Conservation (phyloP, 2,329 filamentous ascomycete genomes). For the Pseudogymnoascus sp. region DNA sequence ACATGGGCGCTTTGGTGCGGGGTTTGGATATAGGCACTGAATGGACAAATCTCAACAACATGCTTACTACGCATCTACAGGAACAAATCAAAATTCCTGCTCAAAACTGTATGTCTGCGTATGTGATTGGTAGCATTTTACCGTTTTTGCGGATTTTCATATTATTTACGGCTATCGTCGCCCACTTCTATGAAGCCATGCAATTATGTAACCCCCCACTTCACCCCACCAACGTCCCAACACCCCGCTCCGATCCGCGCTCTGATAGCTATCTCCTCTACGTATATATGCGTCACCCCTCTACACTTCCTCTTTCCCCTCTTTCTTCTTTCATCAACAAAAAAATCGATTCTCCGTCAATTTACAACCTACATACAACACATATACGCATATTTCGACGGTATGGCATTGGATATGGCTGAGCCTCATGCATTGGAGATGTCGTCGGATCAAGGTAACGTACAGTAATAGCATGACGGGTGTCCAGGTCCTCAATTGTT, state of each 20-base stretch:
- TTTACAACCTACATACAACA: not conserved
- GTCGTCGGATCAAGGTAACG: conserved; percentile 36
- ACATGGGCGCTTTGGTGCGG: not conserved
- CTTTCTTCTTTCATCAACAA: not conserved
- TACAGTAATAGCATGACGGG: conserved; percentile 34
- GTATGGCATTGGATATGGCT: conserved; percentile 9
- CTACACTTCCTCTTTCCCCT: not conserved
- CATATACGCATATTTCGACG: not conserved
- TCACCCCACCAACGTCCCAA: not conserved
- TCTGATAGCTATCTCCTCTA: not conserved
- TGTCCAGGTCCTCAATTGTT: conserved; percentile 20
- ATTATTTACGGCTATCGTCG: conserved; percentile 1
- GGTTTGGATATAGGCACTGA: not conserved
- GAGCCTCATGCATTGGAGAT: conserved; percentile 27
- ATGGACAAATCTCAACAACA: not conserved
- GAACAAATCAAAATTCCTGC: not conserved
- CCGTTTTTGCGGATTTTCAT: not conserved
- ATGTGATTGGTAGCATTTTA: not conserved
- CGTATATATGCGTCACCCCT: conserved; percentile 1
- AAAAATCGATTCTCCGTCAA: not conserved
- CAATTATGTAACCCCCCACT: conserved; percentile 6
- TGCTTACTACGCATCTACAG: not conserved
- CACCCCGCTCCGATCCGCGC: conserved; percentile 3
- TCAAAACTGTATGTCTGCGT: not conserved
- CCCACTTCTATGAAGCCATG: not conserved